Percentiles rank a stretch among this genome's conserved stretches.
These are phyloP conservation scores for Geosiphon pyriformis DNA, from an alignment of 192 early-diverging fungal species.

Conservation along the genomic window DNA sequence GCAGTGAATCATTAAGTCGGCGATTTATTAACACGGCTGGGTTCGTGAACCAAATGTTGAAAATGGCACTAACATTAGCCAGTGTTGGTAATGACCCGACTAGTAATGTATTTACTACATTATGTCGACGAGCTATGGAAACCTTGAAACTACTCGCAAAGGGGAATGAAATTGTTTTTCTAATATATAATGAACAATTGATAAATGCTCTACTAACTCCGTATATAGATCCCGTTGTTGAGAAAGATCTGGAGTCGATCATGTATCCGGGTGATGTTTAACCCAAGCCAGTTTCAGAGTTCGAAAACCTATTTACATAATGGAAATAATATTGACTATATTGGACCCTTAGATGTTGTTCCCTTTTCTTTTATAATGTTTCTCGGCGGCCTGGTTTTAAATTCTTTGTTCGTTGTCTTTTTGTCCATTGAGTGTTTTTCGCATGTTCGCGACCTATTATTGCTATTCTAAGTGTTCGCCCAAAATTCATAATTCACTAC, in stretches of 20 bases:
- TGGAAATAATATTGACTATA: too few relatives aligned
- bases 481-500: too few relatives aligned
- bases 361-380: too few relatives aligned
- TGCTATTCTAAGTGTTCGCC: too few relatives aligned
- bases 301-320: too few relatives aligned
- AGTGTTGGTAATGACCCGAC: background rate
- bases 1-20: conserved; percentile 7
- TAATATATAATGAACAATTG: conserved; percentile 24
- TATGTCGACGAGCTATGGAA: conserved; percentile 19
- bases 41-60: conserved; percentile 14
- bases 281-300: too few relatives aligned
- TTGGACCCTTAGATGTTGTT: too few relatives aligned
- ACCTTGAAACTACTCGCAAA: conserved; percentile 15
- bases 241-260: conserved; percentile 9
- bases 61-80: conserved; percentile 11
- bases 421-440: too few relatives aligned
- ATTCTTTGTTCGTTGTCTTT: too few relatives aligned
- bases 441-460: too few relatives aligned
- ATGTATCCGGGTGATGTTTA: conserved; percentile 24
- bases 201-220: conserved; percentile 11
- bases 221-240: conserved; percentile 18
- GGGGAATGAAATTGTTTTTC: conserved; percentile 15
- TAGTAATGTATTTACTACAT: conserved; percentile 2
- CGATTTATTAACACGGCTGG: conserved; percentile 10
- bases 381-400: too few relatives aligned